These are phyloP conservation scores for Saksenaea oblongispora DNA, from an alignment of 371 early-diverging fungal species.

Conservation along the genomic window DNA sequence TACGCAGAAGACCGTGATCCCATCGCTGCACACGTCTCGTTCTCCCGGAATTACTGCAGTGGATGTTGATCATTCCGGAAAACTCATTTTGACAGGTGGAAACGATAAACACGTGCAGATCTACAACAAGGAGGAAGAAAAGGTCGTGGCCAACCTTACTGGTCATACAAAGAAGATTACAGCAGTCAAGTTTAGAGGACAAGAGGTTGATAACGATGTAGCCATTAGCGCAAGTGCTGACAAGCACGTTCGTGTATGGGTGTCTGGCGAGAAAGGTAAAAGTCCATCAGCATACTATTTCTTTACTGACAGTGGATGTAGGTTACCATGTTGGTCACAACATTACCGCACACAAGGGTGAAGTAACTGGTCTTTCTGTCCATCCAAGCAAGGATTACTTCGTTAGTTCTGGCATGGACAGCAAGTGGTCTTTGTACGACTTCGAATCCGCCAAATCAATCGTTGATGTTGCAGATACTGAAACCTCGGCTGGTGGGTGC, in stretches of 20 bases:
- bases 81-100: slow-evolving; percentile 76
- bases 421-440: slow-evolving; percentile 80
- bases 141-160: slow-evolving; percentile 64
- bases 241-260: slow-evolving; percentile 77
- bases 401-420: slow-evolving; percentile 69
- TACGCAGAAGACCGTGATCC: slow-evolving; percentile 44
- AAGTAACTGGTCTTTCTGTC: slow-evolving; percentile 66
- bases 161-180: slow-evolving; percentile 79
- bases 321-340: slow-evolving; percentile 58
- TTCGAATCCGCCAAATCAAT: slow-evolving; percentile 63
- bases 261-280: slow-evolving; percentile 34
- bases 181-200: slow-evolving; percentile 63
- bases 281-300: not conserved
- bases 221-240: slow-evolving; percentile 77
- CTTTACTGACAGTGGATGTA: not conserved
- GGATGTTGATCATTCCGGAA: slow-evolving; percentile 59
- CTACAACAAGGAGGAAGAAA: slow-evolving; percentile 59
- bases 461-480: slow-evolving; percentile 40
- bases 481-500: slow-evolving; percentile 24
- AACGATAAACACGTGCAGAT: slow-evolving; percentile 76
- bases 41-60: slow-evolving; percentile 71
- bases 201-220: slow-evolving; percentile 44
- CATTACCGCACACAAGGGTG: slow-evolving; percentile 62
- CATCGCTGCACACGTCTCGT: slow-evolving; percentile 71
- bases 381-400: slow-evolving; percentile 79